Evolutionary conservation across 1,139 yeast genomes (phyloP).

Genomic region (Hemisphaericaspora subhashii): DNA sequence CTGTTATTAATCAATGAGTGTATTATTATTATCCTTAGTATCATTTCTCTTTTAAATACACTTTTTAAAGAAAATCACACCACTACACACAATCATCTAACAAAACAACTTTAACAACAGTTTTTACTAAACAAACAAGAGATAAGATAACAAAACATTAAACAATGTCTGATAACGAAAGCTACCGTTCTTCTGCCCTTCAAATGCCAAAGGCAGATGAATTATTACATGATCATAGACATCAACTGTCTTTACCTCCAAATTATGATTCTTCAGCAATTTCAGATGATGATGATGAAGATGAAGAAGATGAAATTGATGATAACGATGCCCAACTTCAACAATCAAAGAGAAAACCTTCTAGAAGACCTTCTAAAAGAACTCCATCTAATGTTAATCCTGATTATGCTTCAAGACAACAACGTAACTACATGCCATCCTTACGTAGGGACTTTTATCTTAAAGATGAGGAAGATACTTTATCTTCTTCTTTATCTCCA

Average conservation of each 20-base stretch:
- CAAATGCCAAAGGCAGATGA: constrained; percentile 43
- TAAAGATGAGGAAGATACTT: constrained; percentile 6
- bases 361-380: constrained; percentile 2
- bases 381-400: constrained; percentile 8
- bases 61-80: too few relatives aligned
- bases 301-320: constrained; percentile 5
- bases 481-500: background rate
- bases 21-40: too few relatives aligned
- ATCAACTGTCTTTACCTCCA: constrained; percentile 39
- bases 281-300: constrained; percentile 12
- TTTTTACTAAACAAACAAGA: background rate
- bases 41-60: too few relatives aligned
- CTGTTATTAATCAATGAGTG: too few relatives aligned
- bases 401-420: constrained; percentile 13
- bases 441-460: constrained; percentile 16
- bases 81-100: too few relatives aligned
- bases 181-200: constrained; percentile 37
- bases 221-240: constrained; percentile 58
- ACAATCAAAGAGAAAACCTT: constrained; percentile 1
- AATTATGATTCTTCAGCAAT: constrained; percentile 20
- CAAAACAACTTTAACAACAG: too few relatives aligned
- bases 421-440: constrained; percentile 12
- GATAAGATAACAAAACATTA: too few relatives aligned
- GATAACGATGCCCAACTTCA: background rate
- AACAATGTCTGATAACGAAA: constrained; percentile 49